Conservation (phyloP, 345 rosid genomes). For the Salix arbutifolia region DNA sequence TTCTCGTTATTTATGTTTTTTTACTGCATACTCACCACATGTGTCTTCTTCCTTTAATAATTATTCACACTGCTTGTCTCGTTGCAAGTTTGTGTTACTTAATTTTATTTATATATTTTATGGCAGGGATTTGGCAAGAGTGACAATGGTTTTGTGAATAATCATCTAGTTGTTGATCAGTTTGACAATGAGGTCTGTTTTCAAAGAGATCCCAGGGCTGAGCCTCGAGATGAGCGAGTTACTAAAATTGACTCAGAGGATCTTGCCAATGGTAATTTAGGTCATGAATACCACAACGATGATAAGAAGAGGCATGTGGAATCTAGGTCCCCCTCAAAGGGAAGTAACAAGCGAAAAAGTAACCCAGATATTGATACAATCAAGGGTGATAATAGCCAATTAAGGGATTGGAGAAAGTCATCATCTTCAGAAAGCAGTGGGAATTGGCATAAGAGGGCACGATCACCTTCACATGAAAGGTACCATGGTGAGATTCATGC, state of each 20-base stretch:
- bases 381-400: conserved; percentile 27
- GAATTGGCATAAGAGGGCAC: conserved; percentile 26
- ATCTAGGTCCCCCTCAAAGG: conserved; percentile 25
- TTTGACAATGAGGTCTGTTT: conserved; percentile 9
- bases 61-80: conserved; percentile 7
- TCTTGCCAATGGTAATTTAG: conserved; percentile 38
- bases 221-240: conserved; percentile 13
- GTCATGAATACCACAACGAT: conserved; percentile 18
- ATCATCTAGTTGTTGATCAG: not conserved
- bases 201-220: conserved; percentile 9
- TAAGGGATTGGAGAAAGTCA: conserved; percentile 31
- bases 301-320: conserved; percentile 20
- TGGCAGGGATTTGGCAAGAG: conserved; percentile 37
- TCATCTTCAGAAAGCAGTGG: conserved; percentile 37
- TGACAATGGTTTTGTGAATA: conserved; percentile 2
- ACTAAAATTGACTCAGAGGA: conserved; percentile 14
- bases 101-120: conserved; percentile 6
- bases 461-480: conserved; percentile 37
- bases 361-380: conserved; percentile 25
- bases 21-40: conserved; percentile 14
- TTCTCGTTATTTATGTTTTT: conserved; percentile 15
- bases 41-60: conserved; percentile 1
- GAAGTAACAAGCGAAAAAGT: conserved; percentile 36
- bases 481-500: conserved; percentile 30
- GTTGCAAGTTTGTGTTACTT: conserved; percentile 6